Evolutionary conservation across 1,284 basidiomycete species (phyloP), one percentile per base, ranked within the genome.

Genomic region (Trichosporon sp.): DNA sequence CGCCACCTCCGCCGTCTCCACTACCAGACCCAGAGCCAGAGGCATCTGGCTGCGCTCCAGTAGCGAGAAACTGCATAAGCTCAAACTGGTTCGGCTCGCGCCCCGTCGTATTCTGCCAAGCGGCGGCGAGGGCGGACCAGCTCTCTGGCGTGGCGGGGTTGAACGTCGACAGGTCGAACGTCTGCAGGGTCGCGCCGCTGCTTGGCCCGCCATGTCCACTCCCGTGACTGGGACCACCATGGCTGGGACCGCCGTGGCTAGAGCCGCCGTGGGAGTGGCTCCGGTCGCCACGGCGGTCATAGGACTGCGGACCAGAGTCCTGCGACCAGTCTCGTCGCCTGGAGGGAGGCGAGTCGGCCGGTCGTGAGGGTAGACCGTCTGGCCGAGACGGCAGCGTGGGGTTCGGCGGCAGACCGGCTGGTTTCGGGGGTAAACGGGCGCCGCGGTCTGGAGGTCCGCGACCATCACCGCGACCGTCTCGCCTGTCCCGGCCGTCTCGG

Each of bases 21-120:
- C n/a, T 56, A 14, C 56, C 25, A 3, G 23, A 31, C 40, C 44
- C 59, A 29, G 16, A 34, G 4, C 58, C 49, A 13, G 19, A 14
- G 1, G n/a, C 60, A 14, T 56, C 57, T 21, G 61, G 52, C 56
- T 58, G 33, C 61, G 49, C 32, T 6, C 68, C 69, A 25, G 65
- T 70, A 33, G 69, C 63, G 49, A 79, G 64, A 57, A 70, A 78
- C 56, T 69, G 60, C 74, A 79, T 78, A 58, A 79, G 69, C 62
- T 74, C 74, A 60, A 78, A 67, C 64, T 78, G 76, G 66, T 71
- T 70, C 16, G 77, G 73, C 31, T 74, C 69, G 23, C 68, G 67
- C 3, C 77, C 77, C 36, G 66, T 73, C 6, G 62, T 69, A 13
- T 61, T 65, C 60, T 70, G 65, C 74, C 75, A 79, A n/a, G 76